A percentile compares a stretch with the other conserved stretches of the same genome.
Conservation (phyloP, 345 rosid species). For the Theobroma cacao region DNA sequence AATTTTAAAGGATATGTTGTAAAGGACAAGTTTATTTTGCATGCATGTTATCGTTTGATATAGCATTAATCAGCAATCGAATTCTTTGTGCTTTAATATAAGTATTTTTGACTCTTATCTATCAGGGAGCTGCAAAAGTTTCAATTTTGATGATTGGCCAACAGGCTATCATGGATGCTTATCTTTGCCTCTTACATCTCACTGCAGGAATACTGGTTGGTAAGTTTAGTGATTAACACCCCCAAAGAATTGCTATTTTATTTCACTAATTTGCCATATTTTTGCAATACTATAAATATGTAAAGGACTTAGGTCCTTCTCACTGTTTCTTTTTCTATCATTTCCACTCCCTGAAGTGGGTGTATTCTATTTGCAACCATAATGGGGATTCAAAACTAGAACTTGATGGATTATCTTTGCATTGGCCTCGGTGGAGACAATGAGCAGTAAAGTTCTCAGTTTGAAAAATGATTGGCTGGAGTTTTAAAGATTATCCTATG, state of each 20-base stretch:
- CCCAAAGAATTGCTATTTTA: constrained; percentile 1
- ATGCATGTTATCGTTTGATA: neutral
- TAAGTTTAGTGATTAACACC: constrained; percentile 28
- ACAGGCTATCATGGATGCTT: constrained; percentile 99
- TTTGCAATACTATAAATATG: neutral
- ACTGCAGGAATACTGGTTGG: constrained; percentile 97
- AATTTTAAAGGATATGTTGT: constrained; percentile 7
- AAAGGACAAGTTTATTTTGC: constrained; percentile 1
- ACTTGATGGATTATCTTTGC: constrained; percentile 4
- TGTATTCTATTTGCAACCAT: neutral
- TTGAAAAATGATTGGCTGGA: neutral
- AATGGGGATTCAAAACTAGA: neutral
- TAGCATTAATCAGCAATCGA: neutral
- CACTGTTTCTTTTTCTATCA: neutral
- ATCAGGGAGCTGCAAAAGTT: constrained; percentile 98
- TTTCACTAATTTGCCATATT: neutral
- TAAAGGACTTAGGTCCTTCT: neutral
- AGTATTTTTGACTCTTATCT: constrained; percentile 20
- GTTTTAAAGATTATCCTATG: neutral
- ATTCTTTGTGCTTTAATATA: constrained; percentile 12
- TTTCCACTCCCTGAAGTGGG: neutral
- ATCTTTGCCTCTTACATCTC: constrained; percentile 92
- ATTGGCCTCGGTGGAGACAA: neutral
- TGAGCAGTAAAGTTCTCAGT: neutral
- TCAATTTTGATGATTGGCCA: constrained; percentile 93